These are phyloP conservation scores for carrot (Daucus carota) DNA, from an alignment of 129 eudicot species.

Conservation along the genomic window DNA sequence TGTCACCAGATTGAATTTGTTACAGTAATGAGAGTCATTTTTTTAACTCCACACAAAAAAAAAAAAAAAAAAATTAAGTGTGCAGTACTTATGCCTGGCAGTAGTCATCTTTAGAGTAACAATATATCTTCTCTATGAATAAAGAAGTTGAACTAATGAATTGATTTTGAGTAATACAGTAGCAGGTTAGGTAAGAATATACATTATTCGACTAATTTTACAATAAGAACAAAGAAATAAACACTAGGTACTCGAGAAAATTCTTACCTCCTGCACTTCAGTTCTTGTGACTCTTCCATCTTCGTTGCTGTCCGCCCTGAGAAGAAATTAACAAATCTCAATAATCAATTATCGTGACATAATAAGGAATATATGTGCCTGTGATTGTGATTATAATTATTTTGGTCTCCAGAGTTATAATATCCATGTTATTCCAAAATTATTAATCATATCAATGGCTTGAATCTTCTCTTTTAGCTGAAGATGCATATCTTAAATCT, in stretches of 20 bases:
- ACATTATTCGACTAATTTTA: conserved; percentile 10
- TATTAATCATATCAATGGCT: no score
- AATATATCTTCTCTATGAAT: not conserved
- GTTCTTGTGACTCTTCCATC: conserved; percentile 91
- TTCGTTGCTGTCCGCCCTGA: conserved; percentile 92
- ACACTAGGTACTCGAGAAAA: conserved; percentile 9
- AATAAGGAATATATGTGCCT: not conserved
- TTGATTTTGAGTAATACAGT: not conserved
- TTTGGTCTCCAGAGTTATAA: not conserved
- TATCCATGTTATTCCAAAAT: no score
- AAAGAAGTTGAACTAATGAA: not conserved
- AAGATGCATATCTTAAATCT: not conserved
- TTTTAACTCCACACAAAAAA: not conserved
- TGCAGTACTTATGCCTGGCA: not conserved
- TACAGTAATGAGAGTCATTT: not conserved
- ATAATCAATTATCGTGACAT: not conserved
- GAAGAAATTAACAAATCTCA: not conserved
- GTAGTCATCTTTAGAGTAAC: not conserved
- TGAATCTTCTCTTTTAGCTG: not conserved
- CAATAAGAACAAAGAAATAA: not conserved
- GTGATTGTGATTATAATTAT: not conserved
- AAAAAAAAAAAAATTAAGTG: not conserved
- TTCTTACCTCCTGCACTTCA: conserved; percentile 87
- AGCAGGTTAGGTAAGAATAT: conserved; percentile 17
- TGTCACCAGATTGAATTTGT: not conserved